These are phyloP conservation scores for Persicaria maculosa DNA, from an alignment of 148 eudicot genomes.

Conservation along the genomic window DNA sequence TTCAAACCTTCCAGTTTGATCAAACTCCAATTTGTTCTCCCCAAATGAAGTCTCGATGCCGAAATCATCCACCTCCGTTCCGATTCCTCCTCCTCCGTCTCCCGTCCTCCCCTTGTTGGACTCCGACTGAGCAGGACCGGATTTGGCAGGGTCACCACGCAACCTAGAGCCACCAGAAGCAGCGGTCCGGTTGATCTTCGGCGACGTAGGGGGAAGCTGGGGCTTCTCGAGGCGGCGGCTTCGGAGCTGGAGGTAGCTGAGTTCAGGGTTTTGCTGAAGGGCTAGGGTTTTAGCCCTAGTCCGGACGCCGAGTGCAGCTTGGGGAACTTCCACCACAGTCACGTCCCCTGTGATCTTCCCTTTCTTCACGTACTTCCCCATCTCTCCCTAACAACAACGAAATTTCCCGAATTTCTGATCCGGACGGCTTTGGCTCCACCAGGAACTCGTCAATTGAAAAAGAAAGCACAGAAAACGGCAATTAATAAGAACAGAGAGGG, in stretches of 20 bases:
- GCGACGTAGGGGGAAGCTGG: slow-evolving; percentile 20
- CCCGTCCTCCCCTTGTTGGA: not conserved
- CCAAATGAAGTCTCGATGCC: slow-evolving; percentile 47
- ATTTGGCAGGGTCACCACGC: not conserved
- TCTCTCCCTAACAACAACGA: slow-evolving; percentile 3
- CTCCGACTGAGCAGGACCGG: not conserved
- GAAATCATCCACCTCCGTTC: slow-evolving; percentile 15
- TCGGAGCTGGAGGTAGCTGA: slow-evolving; percentile 67
- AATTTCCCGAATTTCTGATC: not conserved
- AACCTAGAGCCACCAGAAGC: slow-evolving; percentile 3
- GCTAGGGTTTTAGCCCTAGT: slow-evolving; percentile 82
- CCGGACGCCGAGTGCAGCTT: slow-evolving; percentile 52
- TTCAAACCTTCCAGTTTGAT: slow-evolving; percentile 46
- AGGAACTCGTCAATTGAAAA: not conserved
- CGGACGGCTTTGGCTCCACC: not conserved
- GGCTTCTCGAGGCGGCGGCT: slow-evolving; percentile 70
- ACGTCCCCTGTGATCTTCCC: slow-evolving; percentile 48
- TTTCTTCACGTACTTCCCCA: slow-evolving; percentile 70
- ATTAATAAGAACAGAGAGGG: not conserved
- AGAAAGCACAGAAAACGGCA: not conserved
- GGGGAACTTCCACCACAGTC: slow-evolving; percentile 52
- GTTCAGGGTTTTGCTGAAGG: slow-evolving; percentile 38
- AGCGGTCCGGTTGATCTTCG: not conserved
- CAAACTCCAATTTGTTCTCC: slow-evolving; percentile 61
- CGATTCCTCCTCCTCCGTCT: slow-evolving; percentile 8